Base-by-base conservation (phyloP, 495 filamentous ascomycete genomes). In the Aspergillus ellipticus region DNA sequence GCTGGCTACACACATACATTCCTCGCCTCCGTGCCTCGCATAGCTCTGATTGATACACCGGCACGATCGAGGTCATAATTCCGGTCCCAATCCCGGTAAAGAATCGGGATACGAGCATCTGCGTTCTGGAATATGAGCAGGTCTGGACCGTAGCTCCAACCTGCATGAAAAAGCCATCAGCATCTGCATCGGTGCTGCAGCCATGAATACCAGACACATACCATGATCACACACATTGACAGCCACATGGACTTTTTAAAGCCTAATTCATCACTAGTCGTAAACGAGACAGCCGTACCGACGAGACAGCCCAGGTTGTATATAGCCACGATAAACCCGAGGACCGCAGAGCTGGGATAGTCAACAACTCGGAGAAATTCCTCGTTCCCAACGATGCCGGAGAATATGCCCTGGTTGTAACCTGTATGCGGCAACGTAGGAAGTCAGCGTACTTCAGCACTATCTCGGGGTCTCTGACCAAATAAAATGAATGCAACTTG, bases 341-440 rank as follows among this genome's bases (percentile, higher is more conserved):
- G 67, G 11, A 76, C 57, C 3, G 60, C 69, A 11, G 71, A 63
- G 24, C 67, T 67, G 22, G 77, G 79, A 54, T 78, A 42, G 43
- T 68, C 39, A 21, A 79, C 74, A 6, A 63, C 17, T 13, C 71
- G 54, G 26, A 81, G 72, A 61, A 79, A 85, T 37, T 79, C 72
- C 6, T 72, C 55, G 56, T 77, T 76, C 39, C 67, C 69, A 20
- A 77, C 67, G 45, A 82, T 75, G 22, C 78, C 78, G 31, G 71
- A 73, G 61, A 80, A 78, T 7, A 80, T 74, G 51, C 78, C 80
- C 63, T 84, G 81, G 47, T 84, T 80, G 54, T 82, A 84, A 19
- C 79, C 72, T 74, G 57, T n/a, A 52, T 21, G 17, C 20, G 39
- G 19, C 8, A 13, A 29, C 33, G 42, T 24, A 29, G 13, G 29